Conservation (phyloP, 805 yeast species). For the Starmerella sirachaensis region DNA sequence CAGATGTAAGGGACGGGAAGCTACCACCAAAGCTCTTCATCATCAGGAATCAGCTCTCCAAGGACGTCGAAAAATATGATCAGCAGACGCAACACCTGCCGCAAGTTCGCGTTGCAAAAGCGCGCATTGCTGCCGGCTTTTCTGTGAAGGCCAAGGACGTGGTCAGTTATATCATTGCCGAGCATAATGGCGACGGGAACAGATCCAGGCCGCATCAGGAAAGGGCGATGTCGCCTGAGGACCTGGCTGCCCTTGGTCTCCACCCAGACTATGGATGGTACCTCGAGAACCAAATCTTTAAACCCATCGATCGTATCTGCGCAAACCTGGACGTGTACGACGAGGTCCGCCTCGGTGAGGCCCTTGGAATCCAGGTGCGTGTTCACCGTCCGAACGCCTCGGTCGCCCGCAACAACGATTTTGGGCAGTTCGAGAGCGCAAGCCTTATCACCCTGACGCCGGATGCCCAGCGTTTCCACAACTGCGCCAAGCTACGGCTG, state of each 20-base stretch:
- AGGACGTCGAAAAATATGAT: conserved; percentile 67
- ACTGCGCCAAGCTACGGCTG: conserved; percentile 43
- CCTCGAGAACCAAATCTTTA: conserved; percentile 75
- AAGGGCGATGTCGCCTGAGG: conserved; percentile 73
- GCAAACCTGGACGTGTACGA: conserved; percentile 83
- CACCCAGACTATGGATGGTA: conserved; percentile 69
- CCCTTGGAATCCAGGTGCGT: conserved; percentile 56
- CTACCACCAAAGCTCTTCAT: conserved; percentile 56
- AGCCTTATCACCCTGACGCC: conserved; percentile 9
- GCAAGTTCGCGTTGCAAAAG: conserved; percentile 74
- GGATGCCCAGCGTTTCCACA: conserved; percentile 72
- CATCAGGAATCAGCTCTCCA: conserved; percentile 78
- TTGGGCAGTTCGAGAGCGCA: conserved; percentile 32
- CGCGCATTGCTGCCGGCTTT: conserved; percentile 72
- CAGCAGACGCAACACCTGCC: conserved; percentile 45
- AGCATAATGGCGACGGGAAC: conserved; percentile 29
- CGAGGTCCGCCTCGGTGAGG: conserved; percentile 58
- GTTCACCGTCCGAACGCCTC: conserved; percentile 30
- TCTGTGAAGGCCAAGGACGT: conserved; percentile 82
- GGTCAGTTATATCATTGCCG: conserved; percentile 73
- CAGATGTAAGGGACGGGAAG: conserved; percentile 47
- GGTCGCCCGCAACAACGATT: conserved; percentile 66
- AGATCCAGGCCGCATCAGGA: conserved; percentile 43
- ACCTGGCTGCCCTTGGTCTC: conserved; percentile 42
- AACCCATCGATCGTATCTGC: conserved; percentile 79